A percentile compares a stretch with the other conserved stretches of the same genome.
Evolutionary conservation across 202 grass and related monocot species (phyloP).

Genomic region (Schoenoplectus triqueter): DNA sequence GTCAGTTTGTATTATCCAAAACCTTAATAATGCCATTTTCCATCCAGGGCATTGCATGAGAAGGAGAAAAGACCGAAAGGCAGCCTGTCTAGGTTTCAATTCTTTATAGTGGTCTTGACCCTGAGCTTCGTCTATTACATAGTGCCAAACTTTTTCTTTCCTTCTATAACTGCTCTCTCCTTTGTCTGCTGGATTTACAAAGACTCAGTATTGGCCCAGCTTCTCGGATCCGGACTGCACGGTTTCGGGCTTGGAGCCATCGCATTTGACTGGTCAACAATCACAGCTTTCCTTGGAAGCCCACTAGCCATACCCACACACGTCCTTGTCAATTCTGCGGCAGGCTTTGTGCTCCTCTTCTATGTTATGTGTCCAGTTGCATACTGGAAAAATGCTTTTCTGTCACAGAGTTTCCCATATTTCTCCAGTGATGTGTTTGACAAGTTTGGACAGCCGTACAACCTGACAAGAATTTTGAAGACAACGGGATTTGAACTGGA

Average conservation of each 20-base stretch:
- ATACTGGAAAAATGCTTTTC: neutral
- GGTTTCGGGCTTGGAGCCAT: neutral
- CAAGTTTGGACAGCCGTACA: neutral
- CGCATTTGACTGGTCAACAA: neutral
- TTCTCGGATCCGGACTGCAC: neutral
- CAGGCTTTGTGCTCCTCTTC: neutral
- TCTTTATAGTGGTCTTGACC: neutral
- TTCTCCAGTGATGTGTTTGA: neutral
- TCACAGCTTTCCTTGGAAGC: neutral
- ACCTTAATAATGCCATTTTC: neutral
- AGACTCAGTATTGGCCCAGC: neutral
- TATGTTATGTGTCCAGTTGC: neutral
- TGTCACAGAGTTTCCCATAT: neutral
- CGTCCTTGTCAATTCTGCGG: neutral
- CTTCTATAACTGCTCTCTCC: slow-evolving; percentile 8
- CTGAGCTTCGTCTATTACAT: neutral
- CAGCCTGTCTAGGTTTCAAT: neutral
- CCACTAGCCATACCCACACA: neutral
- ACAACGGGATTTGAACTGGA: neutral
- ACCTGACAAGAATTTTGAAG: neutral
- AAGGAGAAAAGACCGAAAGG: neutral
- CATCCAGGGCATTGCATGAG: neutral
- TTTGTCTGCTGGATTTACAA: slow-evolving; percentile 10
- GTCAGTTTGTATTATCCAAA: neutral
- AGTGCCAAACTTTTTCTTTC: slow-evolving; percentile 5